These are phyloP conservation scores for Haplographium delicatum DNA, from an alignment of 495 filamentous ascomycete genomes.

Conservation along the genomic window DNA sequence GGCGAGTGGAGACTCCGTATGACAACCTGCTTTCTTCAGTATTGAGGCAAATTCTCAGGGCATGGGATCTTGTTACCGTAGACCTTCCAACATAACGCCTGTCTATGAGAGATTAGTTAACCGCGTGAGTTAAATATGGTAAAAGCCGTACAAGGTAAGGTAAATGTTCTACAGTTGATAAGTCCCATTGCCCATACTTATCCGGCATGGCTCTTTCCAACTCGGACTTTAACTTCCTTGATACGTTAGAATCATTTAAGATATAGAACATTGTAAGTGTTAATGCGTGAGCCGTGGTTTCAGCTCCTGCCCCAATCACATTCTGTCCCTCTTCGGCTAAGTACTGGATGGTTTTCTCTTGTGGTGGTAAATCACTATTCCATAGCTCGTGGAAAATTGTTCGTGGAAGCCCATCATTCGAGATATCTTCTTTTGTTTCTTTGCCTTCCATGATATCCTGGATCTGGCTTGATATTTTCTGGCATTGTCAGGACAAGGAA, in stretches of 20 bases:
- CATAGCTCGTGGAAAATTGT: conserved; percentile 18
- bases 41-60: too few species aligned
- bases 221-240: conserved; percentile 14
- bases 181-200: conserved; percentile 5
- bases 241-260: conserved; percentile 17
- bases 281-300: conserved; percentile 24
- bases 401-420: too few species aligned
- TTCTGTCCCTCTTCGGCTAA: conserved; percentile 29
- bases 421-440: conserved; percentile 1
- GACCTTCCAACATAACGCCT: background rate
- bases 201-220: conserved; percentile 6
- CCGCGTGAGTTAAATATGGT: background rate
- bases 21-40: background rate
- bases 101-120: too few species aligned
- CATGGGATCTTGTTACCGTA: too few species aligned
- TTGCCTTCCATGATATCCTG: conserved; percentile 6
- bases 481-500: background rate
- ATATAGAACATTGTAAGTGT: conserved; percentile 29
- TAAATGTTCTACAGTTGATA: conserved; percentile 15
- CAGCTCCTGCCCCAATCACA: conserved; percentile 27
- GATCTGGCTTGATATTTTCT: conserved; percentile 3
- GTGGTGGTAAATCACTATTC: conserved; percentile 17
- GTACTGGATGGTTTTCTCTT: conserved; percentile 27
- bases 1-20: conserved; percentile 19
- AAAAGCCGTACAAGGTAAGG: conserved; percentile 8